Evolutionary conservation across 163 green algal species (phyloP), one percentile per base, ranked within the genome.

Genomic region (Coccomyxa subellipsoidea): DNA sequence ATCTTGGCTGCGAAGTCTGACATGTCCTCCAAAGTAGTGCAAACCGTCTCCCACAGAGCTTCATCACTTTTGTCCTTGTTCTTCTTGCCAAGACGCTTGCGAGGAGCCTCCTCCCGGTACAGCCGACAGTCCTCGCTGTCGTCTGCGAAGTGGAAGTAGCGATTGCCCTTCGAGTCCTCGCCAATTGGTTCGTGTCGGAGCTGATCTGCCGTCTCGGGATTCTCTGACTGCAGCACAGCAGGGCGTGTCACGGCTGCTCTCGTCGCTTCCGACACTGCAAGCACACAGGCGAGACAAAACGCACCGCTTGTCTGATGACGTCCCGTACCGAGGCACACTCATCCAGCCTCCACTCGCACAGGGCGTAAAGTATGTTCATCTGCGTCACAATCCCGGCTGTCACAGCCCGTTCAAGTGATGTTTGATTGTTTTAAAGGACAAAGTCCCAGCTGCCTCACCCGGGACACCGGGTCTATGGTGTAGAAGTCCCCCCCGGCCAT

Each of bases 121-220:
- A 93, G 80, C 38, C 87, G 83, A 79, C 86, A 92, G 81, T 93
- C 89, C 77, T 93, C 89, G 5, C 80, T 79, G 39, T 77, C 70
- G 27, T 36, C 69, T 37, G 85, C 79, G 54, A 93, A 89, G 34
- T 82, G 89, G 77, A 84, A 92, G 79, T 90, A 93, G 8, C 78
- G 78, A n/a, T 72, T 70, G 3, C 88, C 89, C 29, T 66, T 77
- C 3, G 76, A 73, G 69, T 93, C 88, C 76, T 86, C 69, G 29
- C 89, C 89, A 10, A 93, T 59, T 4, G 89, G 85, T 21, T 81
- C 25, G 15, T 83, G 54, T 36, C 89, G 83, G 31, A 93, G 72
- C 27, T 75, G 69, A 54, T 89, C 86, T 29, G 82, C 84, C 59
- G n/a, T 73, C 29, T 73, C 66, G 66, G 66, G n/a, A 34, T 32